A percentile compares a stretch with the other conserved stretches of the same genome.
Evolutionary conservation across 2,329 filamentous ascomycete species (phyloP).

Genomic region (Purpureocillium lavendulum): DNA sequence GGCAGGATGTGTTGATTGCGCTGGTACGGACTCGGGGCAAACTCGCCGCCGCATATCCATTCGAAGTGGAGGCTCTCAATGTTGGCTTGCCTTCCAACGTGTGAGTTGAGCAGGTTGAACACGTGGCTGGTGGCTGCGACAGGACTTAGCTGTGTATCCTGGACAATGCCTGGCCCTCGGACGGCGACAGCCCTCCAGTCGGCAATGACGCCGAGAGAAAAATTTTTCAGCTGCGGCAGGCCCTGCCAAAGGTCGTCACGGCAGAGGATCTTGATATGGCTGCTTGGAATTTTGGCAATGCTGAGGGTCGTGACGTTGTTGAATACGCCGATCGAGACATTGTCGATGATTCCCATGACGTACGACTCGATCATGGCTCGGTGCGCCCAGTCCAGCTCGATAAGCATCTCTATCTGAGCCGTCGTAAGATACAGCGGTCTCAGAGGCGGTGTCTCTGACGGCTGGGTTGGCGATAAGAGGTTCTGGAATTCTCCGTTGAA

Average conservation of each 20-base stretch:
- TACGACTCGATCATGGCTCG: constrained; percentile 61
- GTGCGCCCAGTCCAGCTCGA: constrained; percentile 62
- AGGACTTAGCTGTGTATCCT: constrained; percentile 40
- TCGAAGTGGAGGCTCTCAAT: constrained; percentile 56
- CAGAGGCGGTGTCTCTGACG: no score
- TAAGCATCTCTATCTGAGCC: constrained; percentile 59
- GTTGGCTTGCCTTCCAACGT: constrained; percentile 36
- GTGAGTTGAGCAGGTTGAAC: constrained; percentile 40
- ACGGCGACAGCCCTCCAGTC: constrained; percentile 56
- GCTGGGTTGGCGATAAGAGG: no score
- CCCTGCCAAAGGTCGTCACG: constrained; percentile 53
- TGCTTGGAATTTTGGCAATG: constrained; percentile 56
- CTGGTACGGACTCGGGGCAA: constrained; percentile 51
- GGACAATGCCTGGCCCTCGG: constrained; percentile 39
- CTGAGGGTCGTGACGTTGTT: constrained; percentile 47
- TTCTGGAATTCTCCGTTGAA: no score
- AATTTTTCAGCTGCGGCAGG: constrained; percentile 42
- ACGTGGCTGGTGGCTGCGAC: constrained; percentile 42
- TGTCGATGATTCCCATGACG: constrained; percentile 56
- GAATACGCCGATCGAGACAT: constrained; percentile 38
- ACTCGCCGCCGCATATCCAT: constrained; percentile 60
- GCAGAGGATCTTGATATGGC: constrained; percentile 47
- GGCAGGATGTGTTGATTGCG: constrained; percentile 56
- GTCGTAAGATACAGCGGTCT: constrained; percentile 47
- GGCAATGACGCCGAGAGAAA: constrained; percentile 54